These are phyloP conservation scores for Monoraphidium neglectum DNA, from an alignment of 139 green algal species.

Conservation along the genomic window DNA sequence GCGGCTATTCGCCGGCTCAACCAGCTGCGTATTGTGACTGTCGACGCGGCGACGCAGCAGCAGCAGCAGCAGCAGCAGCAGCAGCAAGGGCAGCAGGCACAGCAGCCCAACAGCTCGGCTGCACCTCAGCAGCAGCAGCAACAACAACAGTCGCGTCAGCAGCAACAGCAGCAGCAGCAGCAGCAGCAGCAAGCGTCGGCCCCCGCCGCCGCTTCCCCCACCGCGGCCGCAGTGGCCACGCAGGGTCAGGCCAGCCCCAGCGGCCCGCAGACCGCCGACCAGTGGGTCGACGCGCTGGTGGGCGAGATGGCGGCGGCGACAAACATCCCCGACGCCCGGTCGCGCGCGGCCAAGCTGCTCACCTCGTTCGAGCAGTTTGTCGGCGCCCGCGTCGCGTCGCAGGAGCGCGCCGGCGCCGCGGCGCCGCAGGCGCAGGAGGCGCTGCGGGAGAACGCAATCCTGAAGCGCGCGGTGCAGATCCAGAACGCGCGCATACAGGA, in stretches of 20 bases:
- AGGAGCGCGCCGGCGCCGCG: background rate
- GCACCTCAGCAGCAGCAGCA: background rate
- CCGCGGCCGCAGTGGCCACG: background rate
- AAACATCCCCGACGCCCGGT: slow-evolving; percentile 66
- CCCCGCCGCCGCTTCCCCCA: slow-evolving; percentile 4
- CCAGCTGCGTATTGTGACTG: slow-evolving; percentile 52
- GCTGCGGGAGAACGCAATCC: slow-evolving; percentile 64
- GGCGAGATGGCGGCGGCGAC: slow-evolving; percentile 70
- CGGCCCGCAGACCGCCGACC: slow-evolving; percentile 41
- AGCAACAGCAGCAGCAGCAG: background rate
- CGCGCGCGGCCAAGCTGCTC: slow-evolving; percentile 60
- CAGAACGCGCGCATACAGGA: slow-evolving; percentile 74
- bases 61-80: slow-evolving; percentile 14
- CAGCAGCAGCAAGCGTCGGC: slow-evolving; percentile 8
- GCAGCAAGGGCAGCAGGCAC: background rate
- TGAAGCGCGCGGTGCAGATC: slow-evolving; percentile 87
- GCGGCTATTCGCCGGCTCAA: slow-evolving; percentile 73
- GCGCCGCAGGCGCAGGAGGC: slow-evolving; percentile 8
- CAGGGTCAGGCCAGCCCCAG: background rate
- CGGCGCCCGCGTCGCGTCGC: background rate
- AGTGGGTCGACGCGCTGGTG: slow-evolving; percentile 82
- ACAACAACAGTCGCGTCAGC: background rate
- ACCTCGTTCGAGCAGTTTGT: slow-evolving; percentile 75
- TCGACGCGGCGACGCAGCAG: slow-evolving; percentile 2
- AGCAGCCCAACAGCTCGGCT: background rate